Evolutionary conservation across 2,329 filamentous ascomycete genomes (phyloP).

Genomic region (Aspergillus ochraceus): DNA sequence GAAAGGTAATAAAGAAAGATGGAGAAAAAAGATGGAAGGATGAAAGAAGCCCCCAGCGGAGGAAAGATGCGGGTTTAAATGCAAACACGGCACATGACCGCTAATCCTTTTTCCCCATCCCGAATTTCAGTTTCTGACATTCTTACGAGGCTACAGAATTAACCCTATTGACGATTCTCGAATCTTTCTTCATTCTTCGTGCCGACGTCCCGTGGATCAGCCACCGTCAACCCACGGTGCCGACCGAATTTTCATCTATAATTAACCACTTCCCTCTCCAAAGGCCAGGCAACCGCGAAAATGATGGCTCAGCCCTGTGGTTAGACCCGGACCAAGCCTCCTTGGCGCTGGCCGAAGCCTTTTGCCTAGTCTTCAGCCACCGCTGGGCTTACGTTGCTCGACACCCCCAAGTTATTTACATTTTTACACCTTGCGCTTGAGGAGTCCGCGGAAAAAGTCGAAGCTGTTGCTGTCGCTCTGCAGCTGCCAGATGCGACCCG

Average conservation of each 20-base stretch:
- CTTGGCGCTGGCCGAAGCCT: neutral
- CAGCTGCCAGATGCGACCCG: slow-evolving; percentile 76
- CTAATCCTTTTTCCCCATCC: neutral
- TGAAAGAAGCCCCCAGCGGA: neutral
- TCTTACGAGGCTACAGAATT: too few relatives aligned
- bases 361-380: neutral
- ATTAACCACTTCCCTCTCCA: neutral
- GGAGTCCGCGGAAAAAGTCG: slow-evolving; percentile 88
- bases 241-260: neutral
- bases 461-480: slow-evolving; percentile 99
- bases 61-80: neutral
- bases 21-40: neutral
- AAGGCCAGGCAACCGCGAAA: neutral
- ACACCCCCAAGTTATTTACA: neutral
- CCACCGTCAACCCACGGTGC: neutral
- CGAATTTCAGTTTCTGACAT: too few relatives aligned
- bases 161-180: too few relatives aligned
- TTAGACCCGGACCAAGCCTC: neutral
- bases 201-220: neutral
- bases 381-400: neutral
- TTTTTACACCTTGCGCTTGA: slow-evolving; percentile 69
- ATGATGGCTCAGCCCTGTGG: neutral
- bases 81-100: neutral
- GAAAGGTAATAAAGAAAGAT: neutral
- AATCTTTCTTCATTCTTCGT: neutral